Evolutionary conservation across 2,329 filamentous ascomycete genomes (phyloP).

Genomic region (Parastagonospora avenae): DNA sequence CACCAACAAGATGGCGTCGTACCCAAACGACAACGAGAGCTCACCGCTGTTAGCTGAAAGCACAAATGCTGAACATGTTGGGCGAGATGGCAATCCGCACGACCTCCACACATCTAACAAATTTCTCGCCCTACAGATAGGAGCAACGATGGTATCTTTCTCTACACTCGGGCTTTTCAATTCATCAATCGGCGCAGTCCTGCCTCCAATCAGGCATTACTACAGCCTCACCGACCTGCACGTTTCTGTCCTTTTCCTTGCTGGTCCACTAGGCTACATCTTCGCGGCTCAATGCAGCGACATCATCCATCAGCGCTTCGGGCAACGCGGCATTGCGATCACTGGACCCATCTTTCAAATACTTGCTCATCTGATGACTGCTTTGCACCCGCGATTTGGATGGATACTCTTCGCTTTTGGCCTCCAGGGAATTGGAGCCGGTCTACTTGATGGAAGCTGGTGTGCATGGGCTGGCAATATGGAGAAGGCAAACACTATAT

Average conservation of each 20-base stretch:
- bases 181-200: conserved; percentile 40
- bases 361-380: conserved; percentile 32
- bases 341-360: conserved; percentile 48
- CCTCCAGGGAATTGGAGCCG: conserved; percentile 46
- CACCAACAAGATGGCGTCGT: neutral
- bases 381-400: conserved; percentile 38
- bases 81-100: neutral
- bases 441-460: conserved; percentile 52
- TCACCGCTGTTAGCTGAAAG: neutral
- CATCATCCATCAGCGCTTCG: conserved; percentile 47
- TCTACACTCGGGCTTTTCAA: conserved; percentile 57
- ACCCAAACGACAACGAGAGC: conserved; percentile 1
- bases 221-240: conserved; percentile 51
- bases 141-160: conserved; percentile 63
- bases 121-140: conserved; percentile 46
- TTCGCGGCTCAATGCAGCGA: conserved; percentile 49
- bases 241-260: conserved; percentile 54
- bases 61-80: neutral
- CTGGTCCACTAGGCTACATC: conserved; percentile 52
- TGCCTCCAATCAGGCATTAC: conserved; percentile 45
- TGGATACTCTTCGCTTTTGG: conserved; percentile 40
- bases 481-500: conserved; percentile 47
- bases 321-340: conserved; percentile 52
- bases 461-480: conserved; percentile 53
- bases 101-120: neutral